Evolutionary conservation across 139 green algal species (phyloP), one percentile per base, ranked within the genome.

Genomic region (Zygnema cylindricum): DNA sequence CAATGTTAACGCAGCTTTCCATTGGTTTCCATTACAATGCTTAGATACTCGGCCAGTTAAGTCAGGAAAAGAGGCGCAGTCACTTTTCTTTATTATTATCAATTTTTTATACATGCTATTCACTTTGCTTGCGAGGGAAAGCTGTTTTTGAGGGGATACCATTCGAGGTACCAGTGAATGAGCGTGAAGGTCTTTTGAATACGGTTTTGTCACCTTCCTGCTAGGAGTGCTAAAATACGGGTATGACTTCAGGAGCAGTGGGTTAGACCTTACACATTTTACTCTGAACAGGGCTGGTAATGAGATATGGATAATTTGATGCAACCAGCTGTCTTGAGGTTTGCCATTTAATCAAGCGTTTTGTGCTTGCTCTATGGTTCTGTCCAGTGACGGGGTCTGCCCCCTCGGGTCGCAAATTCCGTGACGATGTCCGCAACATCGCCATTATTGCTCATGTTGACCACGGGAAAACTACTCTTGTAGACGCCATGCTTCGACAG

Each of bases 401-500:
- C 16, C 49, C 71, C 7, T 79, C 71, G 71, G 71, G 71, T 25
- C 3, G 16, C 3, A 41, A 79, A 43, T 79, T 16, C 16, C 36
- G 71, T 54, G 71, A 79, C 21, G 89, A 92, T 71, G 71, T 95
- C 21, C 86, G 93, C 41, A 93, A 94, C 81, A 93, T 95, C 30
- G 93, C 93, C 49, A 95, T 94, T 83, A 93, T 94, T 82, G 95
- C 95, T 11, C 95, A 97, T 90, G 94, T 97, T 69, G 95, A 98
- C 88, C 95, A 98, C 84, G 95, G 95, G 69, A 96, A 95, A 92
- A 97, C 92, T 35, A 98, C 92, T 63, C 92, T 98, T 55, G 95
- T 98, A 42, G 96, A 98, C 76, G 92, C 95, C 49, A 98, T 98
- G 96, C 93, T 98, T 2, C 92, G 93, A 89, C 96, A 98, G 90